Conservation (phyloP, 352 stramenopile genomes). For the Pythium sp. region DNA sequence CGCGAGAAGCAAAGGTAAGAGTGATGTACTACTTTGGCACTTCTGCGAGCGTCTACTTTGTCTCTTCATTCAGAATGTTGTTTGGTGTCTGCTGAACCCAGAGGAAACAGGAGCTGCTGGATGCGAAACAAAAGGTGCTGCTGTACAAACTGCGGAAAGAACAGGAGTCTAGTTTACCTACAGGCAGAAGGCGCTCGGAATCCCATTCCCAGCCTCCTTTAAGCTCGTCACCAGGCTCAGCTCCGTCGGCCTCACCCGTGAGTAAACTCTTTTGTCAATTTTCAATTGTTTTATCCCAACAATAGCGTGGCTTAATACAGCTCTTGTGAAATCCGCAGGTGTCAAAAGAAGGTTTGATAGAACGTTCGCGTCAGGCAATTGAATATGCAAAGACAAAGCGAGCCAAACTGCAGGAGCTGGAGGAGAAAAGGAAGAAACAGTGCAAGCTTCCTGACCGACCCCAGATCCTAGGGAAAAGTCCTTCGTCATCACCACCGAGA, state of each 20-base stretch:
- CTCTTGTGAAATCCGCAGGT: conserved; percentile 21
- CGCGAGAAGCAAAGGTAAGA: conserved; percentile 48
- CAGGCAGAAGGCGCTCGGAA: conserved; percentile 16
- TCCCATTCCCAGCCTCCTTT: conserved; percentile 10
- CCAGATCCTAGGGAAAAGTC: not conserved
- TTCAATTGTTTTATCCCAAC: not conserved
- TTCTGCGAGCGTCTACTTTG: not conserved
- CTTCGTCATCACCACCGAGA: conserved; percentile 10
- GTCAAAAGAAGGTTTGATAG: conserved; percentile 40
- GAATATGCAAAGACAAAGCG: conserved; percentile 55
- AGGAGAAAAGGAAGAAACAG: conserved; percentile 34
- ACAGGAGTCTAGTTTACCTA: conserved; percentile 32
- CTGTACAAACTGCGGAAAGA: conserved; percentile 80
- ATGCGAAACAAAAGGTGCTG: conserved; percentile 75
- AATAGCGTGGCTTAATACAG: not conserved
- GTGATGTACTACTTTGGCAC: not conserved
- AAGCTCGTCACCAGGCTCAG: conserved; percentile 12
- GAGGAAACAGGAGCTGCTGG: conserved; percentile 54
- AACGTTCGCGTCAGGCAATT: conserved; percentile 54
- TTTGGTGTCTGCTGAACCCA: conserved; percentile 14
- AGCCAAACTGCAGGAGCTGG: conserved; percentile 38
- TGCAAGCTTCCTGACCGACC: conserved; percentile 42
- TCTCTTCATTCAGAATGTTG: not conserved
- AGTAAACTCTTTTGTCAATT: not conserved
- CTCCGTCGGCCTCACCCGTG: conserved; percentile 27